Evolutionary conservation across 345 rosid genomes (phyloP).

Genomic region (Heritiera fomes): DNA sequence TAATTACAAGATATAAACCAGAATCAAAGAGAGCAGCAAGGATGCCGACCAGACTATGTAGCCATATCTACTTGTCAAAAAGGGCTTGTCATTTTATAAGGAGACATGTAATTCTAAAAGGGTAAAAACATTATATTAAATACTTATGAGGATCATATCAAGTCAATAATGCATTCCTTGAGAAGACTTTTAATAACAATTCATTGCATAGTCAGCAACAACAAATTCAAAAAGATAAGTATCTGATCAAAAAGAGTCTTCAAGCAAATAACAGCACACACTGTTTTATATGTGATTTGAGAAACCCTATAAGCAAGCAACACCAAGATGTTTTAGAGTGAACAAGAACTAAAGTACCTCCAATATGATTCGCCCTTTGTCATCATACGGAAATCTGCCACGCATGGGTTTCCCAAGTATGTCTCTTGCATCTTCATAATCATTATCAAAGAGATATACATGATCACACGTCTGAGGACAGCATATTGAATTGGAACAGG

Average conservation of each 20-base stretch:
- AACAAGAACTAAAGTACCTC: slow-evolving; percentile 54
- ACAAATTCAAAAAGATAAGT: background rate
- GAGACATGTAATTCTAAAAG: background rate
- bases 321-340: background rate
- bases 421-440: slow-evolving; percentile 94
- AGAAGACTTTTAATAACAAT: background rate
- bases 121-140: background rate
- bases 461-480: slow-evolving; percentile 78
- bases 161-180: background rate
- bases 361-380: slow-evolving; percentile 70
- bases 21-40: background rate
- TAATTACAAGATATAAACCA: background rate
- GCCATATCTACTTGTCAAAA: background rate
- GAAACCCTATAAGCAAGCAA: background rate
- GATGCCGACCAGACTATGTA: background rate
- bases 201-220: background rate
- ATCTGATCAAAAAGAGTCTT: background rate
- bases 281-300: slow-evolving; percentile 1
- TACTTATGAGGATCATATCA: slow-evolving; percentile 13
- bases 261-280: background rate
- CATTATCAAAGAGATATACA: slow-evolving; percentile 88
- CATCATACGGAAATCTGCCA: slow-evolving; percentile 87
- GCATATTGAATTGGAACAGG: slow-evolving; percentile 64
- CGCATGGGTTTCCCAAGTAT: slow-evolving; percentile 68
- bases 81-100: background rate